Evolutionary conservation across 495 filamentous ascomycete species (phyloP).

Genomic region (Xanthoparmelia taractica): DNA sequence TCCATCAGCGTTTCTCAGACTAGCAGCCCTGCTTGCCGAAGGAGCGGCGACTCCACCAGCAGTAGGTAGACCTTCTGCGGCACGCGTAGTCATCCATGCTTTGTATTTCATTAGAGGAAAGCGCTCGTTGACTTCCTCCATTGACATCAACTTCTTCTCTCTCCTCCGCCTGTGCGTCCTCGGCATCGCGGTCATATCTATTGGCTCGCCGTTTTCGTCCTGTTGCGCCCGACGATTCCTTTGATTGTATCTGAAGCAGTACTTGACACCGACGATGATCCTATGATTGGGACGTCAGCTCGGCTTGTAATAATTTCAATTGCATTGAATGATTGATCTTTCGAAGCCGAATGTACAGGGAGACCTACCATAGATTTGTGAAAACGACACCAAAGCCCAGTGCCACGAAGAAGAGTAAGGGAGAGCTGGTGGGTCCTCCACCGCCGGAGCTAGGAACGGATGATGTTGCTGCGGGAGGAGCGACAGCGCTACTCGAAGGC

Average conservation of each 20-base stretch:
- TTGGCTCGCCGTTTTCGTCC: constrained; percentile 81
- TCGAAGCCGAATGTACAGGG: neutral
- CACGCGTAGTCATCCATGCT: constrained; percentile 78
- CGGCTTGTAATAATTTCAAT: neutral
- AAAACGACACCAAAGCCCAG: constrained; percentile 98
- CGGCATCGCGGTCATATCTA: constrained; percentile 67
- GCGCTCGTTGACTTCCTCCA: constrained; percentile 96
- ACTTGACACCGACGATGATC: constrained; percentile 99
- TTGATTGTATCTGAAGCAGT: constrained; percentile 97
- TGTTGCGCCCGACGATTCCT: constrained; percentile 72
- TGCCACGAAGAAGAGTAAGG: constrained; percentile 92
- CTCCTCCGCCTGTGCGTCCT: constrained; percentile 69
- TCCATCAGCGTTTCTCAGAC: constrained; percentile 56
- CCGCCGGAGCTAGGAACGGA: constrained; percentile 15
- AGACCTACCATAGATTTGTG: constrained; percentile 86
- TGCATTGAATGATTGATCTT: neutral
- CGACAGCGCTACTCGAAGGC: neutral
- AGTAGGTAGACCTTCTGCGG: constrained; percentile 72
- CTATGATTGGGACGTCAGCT: constrained; percentile 38
- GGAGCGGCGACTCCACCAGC: constrained; percentile 78
- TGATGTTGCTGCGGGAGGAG: constrained; percentile 8
- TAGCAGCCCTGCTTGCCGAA: constrained; percentile 54
- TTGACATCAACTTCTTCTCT: constrained; percentile 97
- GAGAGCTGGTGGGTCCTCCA: constrained; percentile 69
- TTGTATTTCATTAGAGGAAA: constrained; percentile 97